Base-by-base conservation (phyloP, 1,284 basidiomycete genomes). In the Apiotrichum mycotoxinovorans region DNA sequence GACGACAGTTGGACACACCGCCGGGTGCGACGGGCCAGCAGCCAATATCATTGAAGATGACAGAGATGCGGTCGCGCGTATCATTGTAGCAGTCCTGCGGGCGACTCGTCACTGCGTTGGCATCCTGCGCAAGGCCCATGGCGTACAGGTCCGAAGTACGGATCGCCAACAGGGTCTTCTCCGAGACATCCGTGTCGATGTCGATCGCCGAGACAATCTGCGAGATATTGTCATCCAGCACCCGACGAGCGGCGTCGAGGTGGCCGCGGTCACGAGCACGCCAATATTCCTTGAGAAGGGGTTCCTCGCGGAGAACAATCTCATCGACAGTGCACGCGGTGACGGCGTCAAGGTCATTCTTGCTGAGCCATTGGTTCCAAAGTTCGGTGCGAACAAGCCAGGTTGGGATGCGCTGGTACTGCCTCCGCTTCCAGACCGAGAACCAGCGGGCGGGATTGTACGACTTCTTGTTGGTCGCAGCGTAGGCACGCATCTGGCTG, bases 31-130 rank as follows among this genome's bases (percentile, higher is more conserved):
- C 37, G 11, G 57, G 57, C 57, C 57, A 58, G 46, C 52, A 54
- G 2, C 57, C 57, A 18, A 54, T 51, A 26, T 58, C 57, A 33
- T 54, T 58, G 38, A 54, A 54, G 34, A 58, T 51, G 52, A 58
- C 48, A 2, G 52, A 54, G 42, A 58, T 46, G 26, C 47, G 52
- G 22, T 58, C 57, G 22, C 25, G 43, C 3, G 52, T 58, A 47
- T 58, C 57, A 43, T 51, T 34, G 50, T 51, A 56, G 44, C 55
- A 56, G 55, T 56, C 55, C 50, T 56, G 55, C 8, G 55, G 55
- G 22, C 55, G 55, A 9, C 50, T 47, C 1, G 55, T 56, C 18
- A 56, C 33, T 0, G 49, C 26, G 25, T 51, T 54, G 15, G 57
- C 50, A 37, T 58, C 57, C 37, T 51, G 43, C n/a, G 34, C 52